A percentile compares a stretch with the other conserved stretches of the same genome.
These are phyloP conservation scores for Prunus mongolica DNA, from an alignment of 306 rosid genomes.

Conservation along the genomic window DNA sequence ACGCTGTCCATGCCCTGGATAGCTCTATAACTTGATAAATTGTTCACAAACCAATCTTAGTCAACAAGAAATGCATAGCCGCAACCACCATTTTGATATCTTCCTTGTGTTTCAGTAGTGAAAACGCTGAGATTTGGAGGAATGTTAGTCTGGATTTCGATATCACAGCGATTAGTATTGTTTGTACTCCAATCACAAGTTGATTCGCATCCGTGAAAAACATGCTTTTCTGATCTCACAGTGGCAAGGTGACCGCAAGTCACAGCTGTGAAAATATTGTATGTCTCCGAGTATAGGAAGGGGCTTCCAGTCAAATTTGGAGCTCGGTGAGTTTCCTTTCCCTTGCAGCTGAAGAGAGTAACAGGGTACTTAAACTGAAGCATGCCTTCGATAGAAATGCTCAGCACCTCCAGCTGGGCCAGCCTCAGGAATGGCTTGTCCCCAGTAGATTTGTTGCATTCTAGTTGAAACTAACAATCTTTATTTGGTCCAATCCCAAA, in stretches of 20 bases:
- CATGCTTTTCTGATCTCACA: too few relatives aligned
- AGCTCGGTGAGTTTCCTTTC: not conserved
- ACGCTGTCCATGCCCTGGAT: not conserved
- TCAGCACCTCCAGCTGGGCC: constrained; percentile 4
- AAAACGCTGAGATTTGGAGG: not conserved
- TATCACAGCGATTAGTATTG: too few relatives aligned
- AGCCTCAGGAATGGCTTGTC: constrained; percentile 8
- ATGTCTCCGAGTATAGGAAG: not conserved
- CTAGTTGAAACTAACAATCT: constrained; percentile 30
- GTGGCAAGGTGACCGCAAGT: not conserved
- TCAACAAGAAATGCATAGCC: constrained; percentile 13
- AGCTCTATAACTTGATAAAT: not conserved
- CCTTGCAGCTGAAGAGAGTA: not conserved
- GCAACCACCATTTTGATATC: too few relatives aligned
- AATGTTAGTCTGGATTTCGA: not conserved
- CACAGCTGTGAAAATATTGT: not conserved
- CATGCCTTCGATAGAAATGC: not conserved
- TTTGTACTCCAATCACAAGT: too few relatives aligned
- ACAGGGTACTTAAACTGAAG: constrained; percentile 18
- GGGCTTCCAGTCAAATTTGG: constrained; percentile 1
- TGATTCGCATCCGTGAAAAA: not conserved
- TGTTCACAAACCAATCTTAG: not conserved
- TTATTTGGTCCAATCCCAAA: constrained; percentile 28
- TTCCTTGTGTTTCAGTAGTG: too few relatives aligned
- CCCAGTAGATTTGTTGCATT: constrained; percentile 9